Base-by-base conservation (phyloP, 805 yeast species). In the Ogataea paraovalis region DNA sequence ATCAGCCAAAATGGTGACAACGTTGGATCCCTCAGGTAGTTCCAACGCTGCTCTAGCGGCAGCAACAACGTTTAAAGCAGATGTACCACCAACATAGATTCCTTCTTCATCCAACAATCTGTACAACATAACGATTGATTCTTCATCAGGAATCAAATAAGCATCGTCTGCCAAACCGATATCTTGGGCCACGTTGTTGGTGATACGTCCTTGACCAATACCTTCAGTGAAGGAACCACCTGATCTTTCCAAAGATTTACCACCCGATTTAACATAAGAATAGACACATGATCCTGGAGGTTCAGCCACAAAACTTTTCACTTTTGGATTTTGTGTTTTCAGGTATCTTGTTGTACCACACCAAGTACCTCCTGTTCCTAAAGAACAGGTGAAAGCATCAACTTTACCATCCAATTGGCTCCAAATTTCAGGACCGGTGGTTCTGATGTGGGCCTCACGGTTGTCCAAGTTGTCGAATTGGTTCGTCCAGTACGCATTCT, bases 151-250 rank as follows among this genome's bases (percentile, higher is more conserved):
- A 44, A 91, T 80, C 54, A 78, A 76, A 42, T 87, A 67, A 1
- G 97, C 95, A 56, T 84, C 96, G 62, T 91, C 97, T 33, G 88
- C 74, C 28, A 83, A 65, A 8, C 75, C 83, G 25, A 89, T 70
- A 52, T 88, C 96, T 39, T 80, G 85, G 16, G 73, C 73, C 66
- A 91, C 74, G 66, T 91, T 91, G 53, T 79, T 85, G 5, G 97
- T 91, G 58, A 91, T 85, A 58, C 97, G 78, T 41, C 96, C 96
- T 69, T 91, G 97, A 25, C 97, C 97, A 69, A 91, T 89, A 28
- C 97, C 97, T 70, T 91, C 97, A 25, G 97, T 91, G 66, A 91
- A 89, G 0, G 96, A 85, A 3, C 88, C 80, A 27, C 97, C 97
- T 1, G 78, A 74, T 59, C 90, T 78, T 39, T 80, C 88, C 47